Evolutionary conservation across 257 asterid species (phyloP).

Genomic region (Solanum gandarillasii): DNA sequence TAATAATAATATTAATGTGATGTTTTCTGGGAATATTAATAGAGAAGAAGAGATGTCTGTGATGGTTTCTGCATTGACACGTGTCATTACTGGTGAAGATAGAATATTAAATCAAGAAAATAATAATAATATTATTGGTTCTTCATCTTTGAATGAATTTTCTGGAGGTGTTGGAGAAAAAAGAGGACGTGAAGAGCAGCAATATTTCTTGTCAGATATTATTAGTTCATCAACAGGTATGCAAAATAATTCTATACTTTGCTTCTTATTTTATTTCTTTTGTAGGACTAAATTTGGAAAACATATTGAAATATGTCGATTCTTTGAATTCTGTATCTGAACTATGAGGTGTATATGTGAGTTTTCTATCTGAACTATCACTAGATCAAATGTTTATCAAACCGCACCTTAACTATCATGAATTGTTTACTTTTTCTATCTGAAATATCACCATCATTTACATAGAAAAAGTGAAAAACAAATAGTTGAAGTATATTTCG

Average conservation of each 20-base stretch:
- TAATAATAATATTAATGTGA: not conserved
- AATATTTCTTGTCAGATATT: not conserved
- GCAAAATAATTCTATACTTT: not conserved
- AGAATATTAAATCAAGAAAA: not conserved
- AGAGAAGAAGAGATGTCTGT: conserved; percentile 64
- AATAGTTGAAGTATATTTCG: not conserved
- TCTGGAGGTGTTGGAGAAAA: conserved; percentile 22
- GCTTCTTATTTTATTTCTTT: not conserved
- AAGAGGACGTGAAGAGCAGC: conserved; percentile 28
- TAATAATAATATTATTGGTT: not conserved
- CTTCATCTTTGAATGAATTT: conserved; percentile 8
- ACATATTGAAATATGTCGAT: too few relatives aligned
- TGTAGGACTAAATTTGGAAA: too few relatives aligned
- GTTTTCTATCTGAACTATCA: too few relatives aligned
- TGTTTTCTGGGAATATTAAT: conserved; percentile 14
- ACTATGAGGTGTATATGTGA: too few relatives aligned
- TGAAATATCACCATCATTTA: not conserved
- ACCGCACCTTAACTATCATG: accelerated
- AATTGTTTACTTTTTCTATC: accelerated
- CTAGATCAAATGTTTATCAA: too few relatives aligned
- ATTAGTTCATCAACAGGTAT: not conserved
- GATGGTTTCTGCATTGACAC: conserved; percentile 62
- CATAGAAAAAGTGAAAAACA: not conserved
- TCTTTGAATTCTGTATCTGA: too few relatives aligned
- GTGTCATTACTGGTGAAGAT: conserved; percentile 41